phyloP scores from a whole-genome alignment of 1,284 basidiomycete species.

The Tilletia indica region DNA sequence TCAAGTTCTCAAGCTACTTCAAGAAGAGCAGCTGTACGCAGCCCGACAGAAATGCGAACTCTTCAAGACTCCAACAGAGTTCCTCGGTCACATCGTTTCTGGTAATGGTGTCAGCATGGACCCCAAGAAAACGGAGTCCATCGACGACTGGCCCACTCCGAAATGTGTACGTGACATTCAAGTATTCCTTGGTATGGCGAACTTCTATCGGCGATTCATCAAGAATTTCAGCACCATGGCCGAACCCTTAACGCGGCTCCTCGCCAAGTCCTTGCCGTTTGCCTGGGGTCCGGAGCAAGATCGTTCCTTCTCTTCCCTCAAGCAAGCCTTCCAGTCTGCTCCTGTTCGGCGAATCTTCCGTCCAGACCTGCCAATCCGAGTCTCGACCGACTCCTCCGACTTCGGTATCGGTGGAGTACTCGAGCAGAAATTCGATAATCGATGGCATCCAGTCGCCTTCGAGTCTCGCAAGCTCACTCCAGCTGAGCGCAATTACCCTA shows the following conservation, averaged over 20 bases:
- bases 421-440: conserved; percentile 17
- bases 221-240: conserved; percentile 10
- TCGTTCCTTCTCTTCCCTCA: conserved; percentile 20
- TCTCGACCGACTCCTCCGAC: conserved; percentile 23
- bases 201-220: conserved; percentile 23
- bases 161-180: conserved; percentile 33
- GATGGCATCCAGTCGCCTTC: conserved; percentile 25
- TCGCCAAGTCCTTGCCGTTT: conserved; percentile 20
- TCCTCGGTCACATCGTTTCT: conserved; percentile 59
- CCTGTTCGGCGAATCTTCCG: conserved; percentile 18
- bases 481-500: conserved; percentile 60
- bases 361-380: conserved; percentile 15
- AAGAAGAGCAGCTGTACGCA: conserved; percentile 26
- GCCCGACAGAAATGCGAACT: conserved; percentile 25
- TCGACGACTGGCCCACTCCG: conserved; percentile 58
- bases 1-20: conserved; percentile 57
- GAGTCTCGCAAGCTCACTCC: conserved; percentile 32
- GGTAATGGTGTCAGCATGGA: conserved; percentile 58
- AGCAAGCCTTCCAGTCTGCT: conserved; percentile 19
- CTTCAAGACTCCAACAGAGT: conserved; percentile 51
- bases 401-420: conserved; percentile 21
- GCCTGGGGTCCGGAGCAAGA: background rate
- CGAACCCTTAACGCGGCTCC: conserved; percentile 18
- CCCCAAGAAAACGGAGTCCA: conserved; percentile 57
- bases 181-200: conserved; percentile 22